phyloP scores from a whole-genome alignment of 176 grass and related monocot genomes.

The Triticum monococcum region DNA sequence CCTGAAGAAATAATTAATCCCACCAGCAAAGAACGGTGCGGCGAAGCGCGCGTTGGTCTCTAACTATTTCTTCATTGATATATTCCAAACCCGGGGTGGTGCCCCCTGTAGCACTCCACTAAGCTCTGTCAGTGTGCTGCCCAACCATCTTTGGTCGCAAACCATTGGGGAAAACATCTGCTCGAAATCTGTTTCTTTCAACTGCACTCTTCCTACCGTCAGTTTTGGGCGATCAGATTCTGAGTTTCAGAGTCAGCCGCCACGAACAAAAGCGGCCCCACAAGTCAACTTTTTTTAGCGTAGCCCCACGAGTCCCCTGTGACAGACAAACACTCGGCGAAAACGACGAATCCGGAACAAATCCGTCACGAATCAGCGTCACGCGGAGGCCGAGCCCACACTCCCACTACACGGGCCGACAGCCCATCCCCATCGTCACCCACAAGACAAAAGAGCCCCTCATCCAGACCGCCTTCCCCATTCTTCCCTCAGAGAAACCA shows the following conservation, averaged over 20 bases:
- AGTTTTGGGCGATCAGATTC: not conserved
- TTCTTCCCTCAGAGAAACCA: too few relatives aligned
- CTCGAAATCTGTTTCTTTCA: too few relatives aligned
- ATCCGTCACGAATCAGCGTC: not conserved
- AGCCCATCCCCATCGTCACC: not conserved
- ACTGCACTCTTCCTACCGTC: not conserved
- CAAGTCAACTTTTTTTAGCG: not conserved
- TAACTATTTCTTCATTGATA: too few relatives aligned
- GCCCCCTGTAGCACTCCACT: too few relatives aligned
- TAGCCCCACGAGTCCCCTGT: constrained; percentile 13
- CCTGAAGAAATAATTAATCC: too few relatives aligned
- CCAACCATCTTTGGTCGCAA: too few relatives aligned
- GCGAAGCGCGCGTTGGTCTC: too few relatives aligned
- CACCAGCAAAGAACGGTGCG: too few relatives aligned
- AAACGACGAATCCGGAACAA: not conserved
- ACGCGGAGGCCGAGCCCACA: not conserved
- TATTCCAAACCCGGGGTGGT: too few relatives aligned
- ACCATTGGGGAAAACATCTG: too few relatives aligned
- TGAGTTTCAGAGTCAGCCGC: not conserved
- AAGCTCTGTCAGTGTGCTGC: too few relatives aligned
- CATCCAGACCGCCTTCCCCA: not conserved
- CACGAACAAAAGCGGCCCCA: not conserved
- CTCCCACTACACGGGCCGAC: not conserved
- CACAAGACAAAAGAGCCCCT: not conserved
- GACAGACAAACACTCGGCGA: constrained; percentile 8